These are phyloP conservation scores for Sporothrix variecibatus DNA, from an alignment of 2,329 filamentous ascomycete genomes.

Conservation along the genomic window DNA sequence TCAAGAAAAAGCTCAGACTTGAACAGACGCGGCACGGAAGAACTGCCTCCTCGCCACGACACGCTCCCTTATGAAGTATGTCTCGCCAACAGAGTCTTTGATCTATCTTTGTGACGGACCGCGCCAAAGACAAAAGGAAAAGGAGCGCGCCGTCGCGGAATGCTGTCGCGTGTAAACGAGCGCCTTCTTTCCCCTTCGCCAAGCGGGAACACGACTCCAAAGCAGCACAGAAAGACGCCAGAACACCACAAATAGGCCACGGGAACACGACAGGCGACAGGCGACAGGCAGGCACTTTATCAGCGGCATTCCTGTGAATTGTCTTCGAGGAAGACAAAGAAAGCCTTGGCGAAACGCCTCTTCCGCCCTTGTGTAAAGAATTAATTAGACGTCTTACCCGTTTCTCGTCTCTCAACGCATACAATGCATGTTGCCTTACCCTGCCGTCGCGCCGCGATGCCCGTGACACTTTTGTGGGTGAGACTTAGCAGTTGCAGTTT, in stretches of 20 bases:
- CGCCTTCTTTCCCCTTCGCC: background rate
- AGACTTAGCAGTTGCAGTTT: background rate
- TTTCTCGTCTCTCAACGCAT: too few species aligned
- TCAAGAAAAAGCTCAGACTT: background rate
- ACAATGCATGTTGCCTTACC: background rate
- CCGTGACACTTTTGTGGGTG: background rate
- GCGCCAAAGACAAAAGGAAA: background rate
- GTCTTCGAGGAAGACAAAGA: background rate
- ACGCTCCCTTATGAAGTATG: background rate
- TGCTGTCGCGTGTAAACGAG: background rate
- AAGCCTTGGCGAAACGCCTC: background rate
- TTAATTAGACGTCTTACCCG: background rate
- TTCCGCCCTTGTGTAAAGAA: background rate
- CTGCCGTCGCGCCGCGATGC: background rate
- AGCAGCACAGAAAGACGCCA: background rate
- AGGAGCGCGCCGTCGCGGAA: background rate
- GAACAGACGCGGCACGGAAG: conserved; percentile 5
- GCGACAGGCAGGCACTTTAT: background rate
- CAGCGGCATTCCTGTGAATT: background rate
- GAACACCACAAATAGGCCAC: background rate
- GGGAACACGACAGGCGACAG: background rate
- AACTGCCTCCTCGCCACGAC: background rate
- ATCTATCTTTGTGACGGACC: background rate
- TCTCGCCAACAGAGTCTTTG: background rate
- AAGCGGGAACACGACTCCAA: background rate